Evolutionary conservation across 169 alveolate species (phyloP), one percentile per base, ranked within the genome.

Genomic region (Cyclospora cayetanensis): DNA sequence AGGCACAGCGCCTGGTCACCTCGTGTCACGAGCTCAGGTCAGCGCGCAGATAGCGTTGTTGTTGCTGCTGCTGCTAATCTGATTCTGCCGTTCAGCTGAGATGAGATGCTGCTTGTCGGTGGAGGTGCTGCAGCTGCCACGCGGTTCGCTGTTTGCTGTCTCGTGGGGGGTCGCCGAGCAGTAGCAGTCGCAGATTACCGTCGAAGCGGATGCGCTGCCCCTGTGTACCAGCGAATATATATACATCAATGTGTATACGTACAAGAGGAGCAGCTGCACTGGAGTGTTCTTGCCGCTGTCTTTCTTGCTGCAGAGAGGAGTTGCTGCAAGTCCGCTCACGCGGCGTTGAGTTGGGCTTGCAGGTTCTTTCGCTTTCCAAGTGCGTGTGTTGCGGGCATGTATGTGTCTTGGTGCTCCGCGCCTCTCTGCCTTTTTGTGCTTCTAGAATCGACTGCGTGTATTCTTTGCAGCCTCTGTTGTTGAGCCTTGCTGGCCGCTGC

Each of bases 261-360:
- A n/a, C n/a, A 46, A 15, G n/a, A 46, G 60, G n/a, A 46, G 60
- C 60, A 46, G 60, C 60, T 11, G 15, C 60, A 15, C 15, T 7
- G 60, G 60, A 46, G 7, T 46, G 60, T 15, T 11, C n/a, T 46
- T 46, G 60, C n/a, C n/a, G 60, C 7, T 46, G 60, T 15, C n/a
- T 46, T 46, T 68, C 52, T 50, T 68, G 82, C 53, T 68, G 82
- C 82, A 68, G 82, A 50, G 52, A 68, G 82, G 82, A 68, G 46
- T 22, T 68, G 82, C 82, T 29, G 82, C 82, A 68, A 27, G 18
- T 68, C 35, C 82, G 82, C 5, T 68, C 82, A 3, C 82, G 82
- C 15, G 50, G 82, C 18, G 82, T 68, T 31, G 82, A 35, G 22
- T 41, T 68, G 46, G 82, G 82, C 31, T 50, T 68, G 27, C 31